Evolutionary conservation across 805 yeast genomes (phyloP).

Genomic region (Spathaspora arborariae): DNA sequence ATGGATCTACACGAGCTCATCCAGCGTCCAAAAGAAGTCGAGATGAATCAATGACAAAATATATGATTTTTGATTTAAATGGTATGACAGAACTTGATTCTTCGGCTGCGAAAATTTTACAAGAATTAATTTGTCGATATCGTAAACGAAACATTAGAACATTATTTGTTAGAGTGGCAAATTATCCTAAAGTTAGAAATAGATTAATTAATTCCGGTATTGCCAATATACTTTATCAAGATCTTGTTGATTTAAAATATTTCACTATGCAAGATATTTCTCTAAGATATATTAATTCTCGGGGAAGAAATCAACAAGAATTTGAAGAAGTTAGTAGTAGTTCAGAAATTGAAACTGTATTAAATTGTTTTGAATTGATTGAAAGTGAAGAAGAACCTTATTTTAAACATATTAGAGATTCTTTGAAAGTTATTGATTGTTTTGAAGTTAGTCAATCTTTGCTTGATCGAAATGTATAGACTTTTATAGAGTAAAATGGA

Average conservation of each 20-base stretch:
- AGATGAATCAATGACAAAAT: constrained; percentile 35
- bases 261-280: constrained; percentile 16
- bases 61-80: constrained; percentile 37
- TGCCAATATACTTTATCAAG: constrained; percentile 18
- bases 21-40: constrained; percentile 38
- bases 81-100: constrained; percentile 43
- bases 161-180: constrained; percentile 34
- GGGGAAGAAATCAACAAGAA: not conserved
- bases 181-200: constrained; percentile 21
- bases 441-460: constrained; percentile 20
- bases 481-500: not conserved
- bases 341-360: constrained; percentile 13
- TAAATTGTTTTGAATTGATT: constrained; percentile 18
- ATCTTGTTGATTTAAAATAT: constrained; percentile 22
- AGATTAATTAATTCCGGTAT: constrained; percentile 31
- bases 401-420: constrained; percentile 36
- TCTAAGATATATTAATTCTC: constrained; percentile 2
- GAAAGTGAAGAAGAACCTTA: constrained; percentile 27
- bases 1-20: constrained; percentile 41
- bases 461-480: not conserved
- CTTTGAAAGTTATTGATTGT: constrained; percentile 34
- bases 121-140: constrained; percentile 26
- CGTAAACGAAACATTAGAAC: constrained; percentile 25
- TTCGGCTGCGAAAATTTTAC: constrained; percentile 37
- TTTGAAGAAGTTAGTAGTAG: not conserved